Evolutionary conservation across 2,329 filamentous ascomycete genomes (phyloP).

Genomic region (Colletotrichum ledebouriae): DNA sequence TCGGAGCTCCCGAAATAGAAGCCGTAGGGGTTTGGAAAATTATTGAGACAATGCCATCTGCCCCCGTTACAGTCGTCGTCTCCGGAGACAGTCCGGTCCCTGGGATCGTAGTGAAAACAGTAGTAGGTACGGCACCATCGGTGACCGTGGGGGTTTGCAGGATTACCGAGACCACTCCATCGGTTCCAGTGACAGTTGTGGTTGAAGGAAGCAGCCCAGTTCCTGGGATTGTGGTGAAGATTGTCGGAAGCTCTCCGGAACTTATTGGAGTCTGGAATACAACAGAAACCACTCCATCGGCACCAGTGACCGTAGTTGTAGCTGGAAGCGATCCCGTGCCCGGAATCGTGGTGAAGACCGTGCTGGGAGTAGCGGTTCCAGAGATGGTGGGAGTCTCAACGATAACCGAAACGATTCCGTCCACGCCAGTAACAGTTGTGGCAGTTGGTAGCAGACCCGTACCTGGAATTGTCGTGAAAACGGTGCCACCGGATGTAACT

Average conservation of each 20-base stretch:
- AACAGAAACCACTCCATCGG: slow-evolving; percentile 21
- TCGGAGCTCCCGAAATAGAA: not conserved
- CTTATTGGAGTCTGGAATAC: not conserved
- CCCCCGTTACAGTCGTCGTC: slow-evolving; percentile 9
- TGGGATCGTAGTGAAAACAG: slow-evolving; percentile 24
- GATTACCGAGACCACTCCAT: slow-evolving; percentile 25
- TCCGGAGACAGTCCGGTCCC: slow-evolving; percentile 19
- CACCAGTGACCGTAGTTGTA: slow-evolving; percentile 11
- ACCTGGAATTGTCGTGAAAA: not conserved
- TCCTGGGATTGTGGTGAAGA: slow-evolving; percentile 28
- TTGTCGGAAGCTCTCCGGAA: not conserved
- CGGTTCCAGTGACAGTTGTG: slow-evolving; percentile 7
- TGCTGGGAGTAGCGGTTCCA: too few relatives aligned
- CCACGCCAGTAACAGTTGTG: too few relatives aligned
- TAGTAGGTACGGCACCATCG: not conserved
- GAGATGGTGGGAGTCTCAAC: too few relatives aligned
- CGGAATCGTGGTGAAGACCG: slow-evolving; percentile 13
- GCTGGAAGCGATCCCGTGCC: slow-evolving; percentile 20
- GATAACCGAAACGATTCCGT: too few relatives aligned
- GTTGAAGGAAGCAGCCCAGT: slow-evolving; percentile 19
- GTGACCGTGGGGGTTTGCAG: slow-evolving; percentile 2
- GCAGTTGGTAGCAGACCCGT: too few relatives aligned
- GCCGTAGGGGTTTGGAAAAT: slow-evolving; percentile 11
- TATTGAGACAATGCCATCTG: slow-evolving; percentile 20
- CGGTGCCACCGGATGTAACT: not conserved